Evolutionary conservation across 768 basidiomycete genomes (phyloP).

Genomic region (Leccinellum luteum): DNA sequence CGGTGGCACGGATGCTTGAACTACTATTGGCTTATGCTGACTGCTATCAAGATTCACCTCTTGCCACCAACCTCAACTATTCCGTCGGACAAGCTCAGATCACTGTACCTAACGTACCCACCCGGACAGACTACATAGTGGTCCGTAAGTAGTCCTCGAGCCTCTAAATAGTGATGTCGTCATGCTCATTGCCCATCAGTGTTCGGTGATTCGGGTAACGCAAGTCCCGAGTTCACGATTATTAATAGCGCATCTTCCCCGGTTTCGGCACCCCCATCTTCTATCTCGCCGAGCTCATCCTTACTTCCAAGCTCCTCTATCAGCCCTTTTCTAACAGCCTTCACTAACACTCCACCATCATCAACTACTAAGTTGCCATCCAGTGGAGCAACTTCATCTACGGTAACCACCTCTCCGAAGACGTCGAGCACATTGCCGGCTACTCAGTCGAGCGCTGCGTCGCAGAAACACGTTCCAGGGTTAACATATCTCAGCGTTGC

Average conservation of each 20-base stretch:
- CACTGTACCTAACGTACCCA: slow-evolving; percentile 35
- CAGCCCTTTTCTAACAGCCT: neutral
- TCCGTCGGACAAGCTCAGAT: slow-evolving; percentile 31
- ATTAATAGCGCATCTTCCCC: slow-evolving; percentile 57
- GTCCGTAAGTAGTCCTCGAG: slow-evolving; percentile 30
- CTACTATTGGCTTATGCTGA: slow-evolving; percentile 5
- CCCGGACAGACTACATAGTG: slow-evolving; percentile 33
- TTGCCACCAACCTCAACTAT: slow-evolving; percentile 34
- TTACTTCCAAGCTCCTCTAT: neutral
- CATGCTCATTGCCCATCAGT: slow-evolving; percentile 16
- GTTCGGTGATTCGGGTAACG: slow-evolving; percentile 42
- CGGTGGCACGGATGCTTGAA: neutral
- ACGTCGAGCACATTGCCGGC: slow-evolving; percentile 8
- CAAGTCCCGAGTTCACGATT: slow-evolving; percentile 40
- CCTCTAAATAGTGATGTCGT: neutral
- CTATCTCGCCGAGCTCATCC: slow-evolving; percentile 1
- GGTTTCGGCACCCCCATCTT: slow-evolving; percentile 7
- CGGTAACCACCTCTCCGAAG: slow-evolving; percentile 5
- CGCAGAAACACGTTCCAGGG: slow-evolving; percentile 21
- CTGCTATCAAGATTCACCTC: slow-evolving; percentile 28
- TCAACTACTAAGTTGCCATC: slow-evolving; percentile 4
- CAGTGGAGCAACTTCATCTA: neutral
- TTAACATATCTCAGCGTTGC: slow-evolving; percentile 15
- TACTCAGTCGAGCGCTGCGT: slow-evolving; percentile 23
- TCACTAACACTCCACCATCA: neutral